Base-by-base conservation (phyloP, 495 filamentous ascomycete species). In the Extremus antarcticus region DNA sequence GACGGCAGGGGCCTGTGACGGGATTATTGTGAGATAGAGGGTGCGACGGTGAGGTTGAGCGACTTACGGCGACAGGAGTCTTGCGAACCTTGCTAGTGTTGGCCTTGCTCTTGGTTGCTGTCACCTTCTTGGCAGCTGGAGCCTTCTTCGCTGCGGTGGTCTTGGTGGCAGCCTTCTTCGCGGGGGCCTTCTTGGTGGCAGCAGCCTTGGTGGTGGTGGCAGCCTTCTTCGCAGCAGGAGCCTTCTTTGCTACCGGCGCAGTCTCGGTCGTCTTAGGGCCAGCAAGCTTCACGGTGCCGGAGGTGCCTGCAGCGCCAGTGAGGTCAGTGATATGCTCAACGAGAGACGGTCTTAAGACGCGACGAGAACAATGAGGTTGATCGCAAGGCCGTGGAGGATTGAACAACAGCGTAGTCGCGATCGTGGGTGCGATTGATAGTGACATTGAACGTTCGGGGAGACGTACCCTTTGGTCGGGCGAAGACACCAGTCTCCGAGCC, bases 271-370 rank as follows among this genome's bases (percentile, higher is more conserved):
- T 51, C 24, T 75, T 74, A 77, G 94, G 94, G 82, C 94, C 95
- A 25, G 85, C 87, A 43, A 99, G 85, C 83, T 99, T 99, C 73
- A 95, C 88, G 59, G 88, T 86, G 41, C 92, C 92, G 46, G 92
- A 97, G 51, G 87, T 77, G 61, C 90, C 90, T 94, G 32, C 56
- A 51, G 50, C 24, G 52, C 54, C 40, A 25, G 21, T 66, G 61
- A 67, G 47, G 70, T 83, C 62, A 81, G 73, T 38, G 45, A 53
- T 29, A n/a, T 4, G 9, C 29, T 10, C 53, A 40, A 4, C 22
- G 35, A 3, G 23, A 13, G n/a, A 54, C 71, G 22, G 10, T 40
- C 16, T 25, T 13, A 45, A 10, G 2, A 22, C 2, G 32, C 11
- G 48, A 25, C 38, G 22, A 16, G 17, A 32, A 56, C 1, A 10